phyloP scores from a whole-genome alignment of 2,329 filamentous ascomycete genomes.

The Onygenales sp. region DNA sequence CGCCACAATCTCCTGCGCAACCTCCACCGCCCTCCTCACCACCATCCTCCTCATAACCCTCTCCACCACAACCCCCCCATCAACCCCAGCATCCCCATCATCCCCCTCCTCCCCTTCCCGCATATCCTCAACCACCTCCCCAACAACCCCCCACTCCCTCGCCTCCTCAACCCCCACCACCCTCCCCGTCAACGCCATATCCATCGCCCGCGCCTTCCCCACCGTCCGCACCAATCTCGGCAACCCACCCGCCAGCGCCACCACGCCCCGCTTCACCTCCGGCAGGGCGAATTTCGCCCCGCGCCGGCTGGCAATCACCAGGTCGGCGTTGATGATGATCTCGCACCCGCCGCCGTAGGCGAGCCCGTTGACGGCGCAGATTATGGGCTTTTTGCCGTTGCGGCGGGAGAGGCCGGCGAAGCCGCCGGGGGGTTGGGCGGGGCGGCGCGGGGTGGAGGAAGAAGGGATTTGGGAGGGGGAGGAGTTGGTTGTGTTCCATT shows the following conservation, averaged over 20 bases:
- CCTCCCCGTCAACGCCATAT: constrained; percentile 61
- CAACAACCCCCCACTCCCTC: constrained; percentile 59
- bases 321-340: constrained; percentile 63
- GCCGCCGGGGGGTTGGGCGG: constrained; percentile 22
- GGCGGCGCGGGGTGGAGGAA: background rate
- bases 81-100: background rate
- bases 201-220: constrained; percentile 59
- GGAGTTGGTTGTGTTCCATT: constrained; percentile 22
- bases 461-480: constrained; percentile 5
- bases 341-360: constrained; percentile 70
- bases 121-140: constrained; percentile 46
- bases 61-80: constrained; percentile 8
- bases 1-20: constrained; percentile 52
- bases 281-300: constrained; percentile 58
- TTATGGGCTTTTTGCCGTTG: constrained; percentile 55
- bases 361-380: constrained; percentile 66
- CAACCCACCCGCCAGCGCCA: constrained; percentile 61
- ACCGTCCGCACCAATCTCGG: constrained; percentile 57
- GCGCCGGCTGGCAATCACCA: constrained; percentile 49
- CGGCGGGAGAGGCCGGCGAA: constrained; percentile 38
- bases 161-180: constrained; percentile 52
- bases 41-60: constrained; percentile 8
- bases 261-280: constrained; percentile 62
- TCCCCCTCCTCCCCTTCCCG: constrained; percentile 10
- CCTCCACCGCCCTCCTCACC: constrained; percentile 42